Conservation (phyloP, 2,329 filamentous ascomycete species). For the Ophiostoma ulmi region DNA sequence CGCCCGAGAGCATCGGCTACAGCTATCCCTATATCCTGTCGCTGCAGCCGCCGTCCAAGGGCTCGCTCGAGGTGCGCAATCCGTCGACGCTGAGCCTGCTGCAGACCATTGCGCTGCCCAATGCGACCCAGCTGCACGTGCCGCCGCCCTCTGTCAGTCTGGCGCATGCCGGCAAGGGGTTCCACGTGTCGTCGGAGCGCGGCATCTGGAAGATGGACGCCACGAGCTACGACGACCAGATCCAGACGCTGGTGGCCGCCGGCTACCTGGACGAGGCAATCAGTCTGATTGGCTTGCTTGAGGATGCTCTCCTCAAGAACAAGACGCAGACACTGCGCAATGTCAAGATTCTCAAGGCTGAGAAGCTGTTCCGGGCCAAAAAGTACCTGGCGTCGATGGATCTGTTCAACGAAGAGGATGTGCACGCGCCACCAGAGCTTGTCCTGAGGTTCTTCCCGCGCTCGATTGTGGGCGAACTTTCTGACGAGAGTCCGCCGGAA, state of each 20-base stretch:
- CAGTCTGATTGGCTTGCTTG: constrained; percentile 80
- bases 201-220: constrained; percentile 95
- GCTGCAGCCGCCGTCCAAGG: constrained; percentile 69
- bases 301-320: constrained; percentile 81
- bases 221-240: constrained; percentile 83
- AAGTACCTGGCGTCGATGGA: constrained; percentile 85
- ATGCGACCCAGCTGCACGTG: constrained; percentile 80
- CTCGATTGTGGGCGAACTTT: constrained; percentile 76
- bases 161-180: constrained; percentile 94
- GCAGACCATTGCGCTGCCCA: constrained; percentile 76
- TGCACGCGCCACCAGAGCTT: constrained; percentile 81
- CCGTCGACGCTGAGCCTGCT: constrained; percentile 85
- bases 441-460: constrained; percentile 81
- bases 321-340: constrained; percentile 77
- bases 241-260: constrained; percentile 71
- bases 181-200: constrained; percentile 85
- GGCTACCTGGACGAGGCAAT: constrained; percentile 84
- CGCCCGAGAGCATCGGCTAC: constrained; percentile 88
- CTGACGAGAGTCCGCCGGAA: constrained; percentile 40
- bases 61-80: constrained; percentile 83
- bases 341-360: constrained; percentile 87
- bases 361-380: constrained; percentile 71
- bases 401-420: constrained; percentile 75
- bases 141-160: constrained; percentile 88
- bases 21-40: constrained; percentile 94